A percentile compares a stretch with the other conserved stretches of the same genome.
These are phyloP conservation scores for Linum trigynum DNA, from an alignment of 345 rosid species.

Conservation along the genomic window DNA sequence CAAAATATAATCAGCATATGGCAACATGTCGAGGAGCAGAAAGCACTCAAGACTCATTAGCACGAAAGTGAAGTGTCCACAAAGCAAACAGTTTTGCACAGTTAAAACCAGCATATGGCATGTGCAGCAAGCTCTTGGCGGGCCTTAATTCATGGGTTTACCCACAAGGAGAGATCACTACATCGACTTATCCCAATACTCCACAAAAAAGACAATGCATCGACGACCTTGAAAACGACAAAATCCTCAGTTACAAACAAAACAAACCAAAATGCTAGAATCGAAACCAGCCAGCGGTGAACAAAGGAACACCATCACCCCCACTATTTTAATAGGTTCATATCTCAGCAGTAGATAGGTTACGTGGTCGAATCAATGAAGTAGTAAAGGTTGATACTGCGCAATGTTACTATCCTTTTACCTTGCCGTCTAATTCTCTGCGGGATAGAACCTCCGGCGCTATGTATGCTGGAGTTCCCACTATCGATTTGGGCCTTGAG, in stretches of 20 bases:
- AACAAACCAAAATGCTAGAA: background rate
- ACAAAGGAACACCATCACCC: background rate
- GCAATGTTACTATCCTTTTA: background rate
- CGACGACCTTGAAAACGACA: background rate
- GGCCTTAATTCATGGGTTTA: background rate
- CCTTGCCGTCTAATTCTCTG: constrained; percentile 8
- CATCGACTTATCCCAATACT: background rate
- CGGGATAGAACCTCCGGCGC: constrained; percentile 10
- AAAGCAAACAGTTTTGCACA: background rate
- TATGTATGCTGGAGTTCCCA: constrained; percentile 11
- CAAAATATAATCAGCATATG: background rate
- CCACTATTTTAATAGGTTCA: background rate
- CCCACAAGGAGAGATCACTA: background rate
- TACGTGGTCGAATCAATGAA: background rate
- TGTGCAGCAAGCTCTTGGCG: background rate
- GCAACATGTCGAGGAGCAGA: background rate
- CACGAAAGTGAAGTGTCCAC: background rate
- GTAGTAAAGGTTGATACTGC: background rate
- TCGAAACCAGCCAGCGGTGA: background rate
- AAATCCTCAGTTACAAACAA: background rate
- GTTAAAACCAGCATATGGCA: background rate
- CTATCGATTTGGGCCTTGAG: constrained; percentile 10
- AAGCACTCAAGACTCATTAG: background rate
- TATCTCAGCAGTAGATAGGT: background rate
- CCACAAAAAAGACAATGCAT: background rate